Evolutionary conservation across 352 stramenopile genomes (phyloP), one percentile per base, ranked within the genome.

Genomic region (Pythium volutum): DNA sequence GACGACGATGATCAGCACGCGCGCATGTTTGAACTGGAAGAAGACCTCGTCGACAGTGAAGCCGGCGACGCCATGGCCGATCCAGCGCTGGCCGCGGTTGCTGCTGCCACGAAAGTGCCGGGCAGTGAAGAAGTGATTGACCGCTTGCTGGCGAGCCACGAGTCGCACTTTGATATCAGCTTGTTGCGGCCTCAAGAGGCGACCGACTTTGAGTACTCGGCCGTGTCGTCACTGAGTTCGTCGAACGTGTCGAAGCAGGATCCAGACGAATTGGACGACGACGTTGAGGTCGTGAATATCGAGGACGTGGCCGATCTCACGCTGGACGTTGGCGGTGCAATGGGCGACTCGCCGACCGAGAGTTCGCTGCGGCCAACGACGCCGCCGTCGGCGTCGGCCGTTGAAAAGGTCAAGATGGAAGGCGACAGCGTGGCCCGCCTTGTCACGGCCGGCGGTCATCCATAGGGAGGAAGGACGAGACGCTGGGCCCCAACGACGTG

Each of bases 81-180:
- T 12, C 56, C 59, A 9, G 33, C 55, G 4, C 22, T 57, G 6
- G n/a, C 41, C 6, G 63, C 49, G 33, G 39, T 31, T 15, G 23
- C 50, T 6, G 55, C 52, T 16, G 27, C 41, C 16, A 25, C 23
- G 33, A 52, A 62, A 6, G 16, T 20, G 20, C n/a, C 14, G 6
- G 38, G 29, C 14, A 20, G 23, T 22, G 59, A 69, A 34, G 66
- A 66, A 38, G 45, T 50, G 12, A 18, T 70, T 4, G 55, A 67
- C 23, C 52, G 62, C 25, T 4, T 66, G 42, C 55, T 87, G 22
- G 64, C 73, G 33, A 76, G 69, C 20, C 70, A 71, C 9, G 76
- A 81, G 10, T 89, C 79, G 41, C 73, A 89, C 55, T 91, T 91
- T 36, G 82, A 91, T 62, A 77, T 89, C n/a, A 86, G 73, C 43